These are phyloP conservation scores for Coemansia sp. DNA, from an alignment of 192 early-diverging fungal species.

Conservation along the genomic window DNA sequence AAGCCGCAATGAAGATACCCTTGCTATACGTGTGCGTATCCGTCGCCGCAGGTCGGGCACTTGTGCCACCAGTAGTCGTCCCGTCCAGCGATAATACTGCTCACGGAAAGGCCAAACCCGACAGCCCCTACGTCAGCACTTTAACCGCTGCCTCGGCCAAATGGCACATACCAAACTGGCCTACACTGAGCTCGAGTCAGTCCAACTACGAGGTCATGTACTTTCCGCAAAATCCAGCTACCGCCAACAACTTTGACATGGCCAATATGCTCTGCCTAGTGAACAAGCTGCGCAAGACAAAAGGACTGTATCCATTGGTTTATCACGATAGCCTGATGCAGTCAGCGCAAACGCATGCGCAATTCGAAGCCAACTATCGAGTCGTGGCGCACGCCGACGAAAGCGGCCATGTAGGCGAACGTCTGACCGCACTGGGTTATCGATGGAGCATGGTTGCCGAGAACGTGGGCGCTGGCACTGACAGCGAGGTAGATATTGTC, in stretches of 20 bases:
- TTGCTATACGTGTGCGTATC: not conserved
- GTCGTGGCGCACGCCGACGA: slow-evolving; percentile 39
- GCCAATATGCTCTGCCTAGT: slow-evolving; percentile 44
- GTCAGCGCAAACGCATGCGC: slow-evolving; percentile 29
- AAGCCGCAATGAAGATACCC: not conserved
- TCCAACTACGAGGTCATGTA: slow-evolving; percentile 11
- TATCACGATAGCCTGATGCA: slow-evolving; percentile 23
- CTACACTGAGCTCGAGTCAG: slow-evolving; percentile 1
- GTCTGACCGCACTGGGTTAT: slow-evolving; percentile 25
- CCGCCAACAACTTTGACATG: slow-evolving; percentile 22
- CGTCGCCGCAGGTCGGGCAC: not conserved
- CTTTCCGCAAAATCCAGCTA: slow-evolving; percentile 22
- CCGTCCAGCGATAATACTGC: not conserved
- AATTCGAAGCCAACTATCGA: slow-evolving; percentile 25
- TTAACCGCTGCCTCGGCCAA: not conserved
- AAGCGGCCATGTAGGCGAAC: slow-evolving; percentile 30
- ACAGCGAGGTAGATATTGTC: slow-evolving; percentile 26
- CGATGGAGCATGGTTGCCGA: slow-evolving; percentile 31
- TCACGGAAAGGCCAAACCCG: not conserved
- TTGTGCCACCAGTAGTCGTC: not conserved
- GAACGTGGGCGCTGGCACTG: slow-evolving; percentile 43
- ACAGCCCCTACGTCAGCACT: not conserved
- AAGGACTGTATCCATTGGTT: slow-evolving; percentile 15
- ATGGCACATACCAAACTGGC: slow-evolving; percentile 1
- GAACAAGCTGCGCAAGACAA: slow-evolving; percentile 21